Evolutionary conservation across 2,329 filamentous ascomycete genomes (phyloP).

Genomic region (Fusarium poae): DNA sequence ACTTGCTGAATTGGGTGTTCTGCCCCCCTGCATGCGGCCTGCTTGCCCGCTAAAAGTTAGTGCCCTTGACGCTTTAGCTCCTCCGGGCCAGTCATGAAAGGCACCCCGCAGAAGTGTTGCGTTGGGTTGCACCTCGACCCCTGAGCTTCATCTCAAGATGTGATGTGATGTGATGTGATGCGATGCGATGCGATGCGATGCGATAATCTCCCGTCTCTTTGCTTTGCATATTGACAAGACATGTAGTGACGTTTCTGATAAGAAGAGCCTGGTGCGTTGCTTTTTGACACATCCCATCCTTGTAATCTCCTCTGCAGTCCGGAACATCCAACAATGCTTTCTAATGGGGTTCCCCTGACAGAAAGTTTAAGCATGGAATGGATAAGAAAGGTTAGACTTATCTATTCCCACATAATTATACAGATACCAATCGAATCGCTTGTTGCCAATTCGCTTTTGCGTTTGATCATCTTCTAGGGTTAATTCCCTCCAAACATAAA

Average conservation of each 20-base stretch:
- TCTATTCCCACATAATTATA: neutral
- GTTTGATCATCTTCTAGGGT: constrained; percentile 40
- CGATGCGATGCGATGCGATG: constrained; percentile 18
- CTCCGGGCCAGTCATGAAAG: constrained; percentile 13
- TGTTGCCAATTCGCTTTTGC: neutral
- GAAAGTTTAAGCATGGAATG: constrained; percentile 35
- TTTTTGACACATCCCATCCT: neutral
- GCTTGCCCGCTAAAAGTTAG: constrained; percentile 47
- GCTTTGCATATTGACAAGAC: constrained; percentile 13
- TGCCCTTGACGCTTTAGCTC: constrained; percentile 36
- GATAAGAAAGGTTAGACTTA: constrained; percentile 11
- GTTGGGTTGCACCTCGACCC: constrained; percentile 39
- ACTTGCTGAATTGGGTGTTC: constrained; percentile 25
- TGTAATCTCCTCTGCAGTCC: neutral
- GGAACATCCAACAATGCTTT: neutral
- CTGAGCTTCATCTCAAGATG: constrained; percentile 33
- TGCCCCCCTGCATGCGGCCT: constrained; percentile 48
- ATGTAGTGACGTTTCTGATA: constrained; percentile 12
- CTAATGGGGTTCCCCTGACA: neutral
- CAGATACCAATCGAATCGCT: neutral
- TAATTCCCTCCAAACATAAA: constrained; percentile 11
- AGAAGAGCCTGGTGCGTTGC: neutral
- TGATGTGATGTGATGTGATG: constrained; percentile 17
- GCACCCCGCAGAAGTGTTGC: constrained; percentile 46
- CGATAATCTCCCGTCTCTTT: constrained; percentile 32